Percentiles rank a stretch among this genome's conserved stretches.
Evolutionary conservation across 257 asterid species (phyloP).

Genomic region (Henckelia pumila): DNA sequence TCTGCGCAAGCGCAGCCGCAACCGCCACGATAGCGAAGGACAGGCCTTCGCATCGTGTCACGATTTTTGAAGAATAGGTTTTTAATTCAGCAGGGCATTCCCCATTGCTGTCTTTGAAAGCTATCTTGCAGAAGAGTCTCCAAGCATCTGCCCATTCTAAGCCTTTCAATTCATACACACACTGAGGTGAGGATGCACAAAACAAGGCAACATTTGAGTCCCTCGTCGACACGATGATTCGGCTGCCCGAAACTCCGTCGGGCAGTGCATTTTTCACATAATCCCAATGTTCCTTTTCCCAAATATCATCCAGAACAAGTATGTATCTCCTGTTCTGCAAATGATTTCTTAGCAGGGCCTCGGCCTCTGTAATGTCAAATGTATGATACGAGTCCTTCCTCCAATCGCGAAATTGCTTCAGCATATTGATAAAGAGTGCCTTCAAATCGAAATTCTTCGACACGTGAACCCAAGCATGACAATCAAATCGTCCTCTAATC

Average conservation of each 20-base stretch:
- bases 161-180: background rate
- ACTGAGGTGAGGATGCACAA: slow-evolving; percentile 26
- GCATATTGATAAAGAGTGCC: slow-evolving; percentile 12
- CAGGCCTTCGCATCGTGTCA: slow-evolving; percentile 38
- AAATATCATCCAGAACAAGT: slow-evolving; percentile 48
- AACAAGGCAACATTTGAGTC: slow-evolving; percentile 29
- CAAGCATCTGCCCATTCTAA: slow-evolving; percentile 31
- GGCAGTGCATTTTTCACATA: slow-evolving; percentile 38
- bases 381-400: slow-evolving; percentile 18
- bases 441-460: slow-evolving; percentile 11
- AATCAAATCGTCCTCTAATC: slow-evolving; percentile 27
- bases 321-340: slow-evolving; percentile 31
- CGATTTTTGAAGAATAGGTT: slow-evolving; percentile 20
- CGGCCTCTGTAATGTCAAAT: background rate
- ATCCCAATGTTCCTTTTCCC: slow-evolving; percentile 36
- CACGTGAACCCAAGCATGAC: slow-evolving; percentile 36
- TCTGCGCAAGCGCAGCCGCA: slow-evolving; percentile 36
- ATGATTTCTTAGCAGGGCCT: slow-evolving; percentile 6
- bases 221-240: slow-evolving; percentile 47
- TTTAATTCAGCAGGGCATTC: slow-evolving; percentile 40
- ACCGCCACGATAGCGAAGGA: slow-evolving; percentile 44
- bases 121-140: slow-evolving; percentile 51
- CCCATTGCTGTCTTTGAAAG: slow-evolving; percentile 33
- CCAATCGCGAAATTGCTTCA: slow-evolving; percentile 15
- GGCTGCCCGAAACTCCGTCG: slow-evolving; percentile 32